These are phyloP conservation scores for Stereocaulon alpinum DNA, from an alignment of 495 filamentous ascomycete species.

Conservation along the genomic window DNA sequence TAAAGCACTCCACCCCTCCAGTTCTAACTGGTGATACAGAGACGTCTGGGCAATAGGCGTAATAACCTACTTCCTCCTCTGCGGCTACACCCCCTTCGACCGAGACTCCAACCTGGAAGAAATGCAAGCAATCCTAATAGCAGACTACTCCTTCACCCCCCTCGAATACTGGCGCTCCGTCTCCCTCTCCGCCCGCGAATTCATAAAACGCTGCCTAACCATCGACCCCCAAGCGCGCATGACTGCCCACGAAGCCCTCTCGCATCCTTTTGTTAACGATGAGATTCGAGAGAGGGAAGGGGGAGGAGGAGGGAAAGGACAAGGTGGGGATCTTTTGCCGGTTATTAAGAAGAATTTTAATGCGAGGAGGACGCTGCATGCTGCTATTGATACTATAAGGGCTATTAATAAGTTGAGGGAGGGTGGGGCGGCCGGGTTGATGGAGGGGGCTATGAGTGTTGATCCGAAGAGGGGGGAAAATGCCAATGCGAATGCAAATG, in stretches of 20 bases:
- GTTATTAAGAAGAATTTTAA: slow-evolving; percentile 99
- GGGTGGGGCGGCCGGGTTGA: slow-evolving; percentile 60
- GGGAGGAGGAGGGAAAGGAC: slow-evolving; percentile 19
- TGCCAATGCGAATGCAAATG: slow-evolving; percentile 31
- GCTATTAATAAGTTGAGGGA: slow-evolving; percentile 95
- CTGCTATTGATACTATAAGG: slow-evolving; percentile 95
- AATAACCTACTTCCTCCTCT: slow-evolving; percentile 92
- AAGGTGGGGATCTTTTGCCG: slow-evolving; percentile 69
- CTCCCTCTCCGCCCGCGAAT: slow-evolving; percentile 73
- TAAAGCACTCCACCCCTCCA: neutral
- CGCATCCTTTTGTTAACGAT: slow-evolving; percentile 72
- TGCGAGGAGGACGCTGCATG: slow-evolving; percentile 82
- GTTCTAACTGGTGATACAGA: slow-evolving; percentile 28
- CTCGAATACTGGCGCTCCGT: slow-evolving; percentile 94
- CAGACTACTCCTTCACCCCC: slow-evolving; percentile 94
- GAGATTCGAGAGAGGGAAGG: slow-evolving; percentile 16
- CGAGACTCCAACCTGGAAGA: slow-evolving; percentile 95
- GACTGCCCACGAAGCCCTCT: slow-evolving; percentile 89
- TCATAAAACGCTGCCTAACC: slow-evolving; percentile 81
- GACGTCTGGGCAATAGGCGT: slow-evolving; percentile 76
- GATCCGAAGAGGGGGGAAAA: slow-evolving; percentile 45
- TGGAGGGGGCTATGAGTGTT: slow-evolving; percentile 66
- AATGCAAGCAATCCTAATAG: slow-evolving; percentile 96
- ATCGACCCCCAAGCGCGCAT: slow-evolving; percentile 77
- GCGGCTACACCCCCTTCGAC: slow-evolving; percentile 97